Conservation (phyloP, 106 monocot genomes). For the Acanthochlamys bracteata region DNA sequence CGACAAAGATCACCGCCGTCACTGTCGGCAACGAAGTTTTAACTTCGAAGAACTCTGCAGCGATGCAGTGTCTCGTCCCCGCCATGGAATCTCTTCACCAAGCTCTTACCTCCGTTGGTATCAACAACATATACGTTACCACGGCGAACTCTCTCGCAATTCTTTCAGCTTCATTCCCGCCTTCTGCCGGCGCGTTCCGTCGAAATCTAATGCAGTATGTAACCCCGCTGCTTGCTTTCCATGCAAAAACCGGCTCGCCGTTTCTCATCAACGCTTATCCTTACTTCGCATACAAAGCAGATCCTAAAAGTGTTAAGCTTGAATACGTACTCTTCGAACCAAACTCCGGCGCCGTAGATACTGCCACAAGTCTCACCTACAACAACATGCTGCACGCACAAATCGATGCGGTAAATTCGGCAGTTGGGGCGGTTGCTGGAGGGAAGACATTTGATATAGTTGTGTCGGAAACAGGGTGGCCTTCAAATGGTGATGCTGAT, state of each 20-base stretch:
- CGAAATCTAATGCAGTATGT: background rate
- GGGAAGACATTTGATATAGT: background rate
- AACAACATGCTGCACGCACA: conserved; percentile 13
- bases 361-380: background rate
- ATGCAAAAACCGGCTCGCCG: background rate
- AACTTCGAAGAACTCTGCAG: conserved; percentile 10
- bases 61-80: conserved; percentile 15
- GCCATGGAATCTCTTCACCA: conserved; percentile 11
- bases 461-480: conserved; percentile 13
- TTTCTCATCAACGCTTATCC: conserved; percentile 13
- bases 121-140: background rate
- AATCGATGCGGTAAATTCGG: conserved; percentile 7
- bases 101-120: background rate
- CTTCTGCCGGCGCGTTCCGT: conserved; percentile 4
- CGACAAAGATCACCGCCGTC: conserved; percentile 14
- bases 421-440: background rate
- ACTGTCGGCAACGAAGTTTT: conserved; percentile 30
- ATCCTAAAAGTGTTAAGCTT: background rate
- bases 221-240: conserved; percentile 4
- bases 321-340: conserved; percentile 11
- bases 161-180: background rate
- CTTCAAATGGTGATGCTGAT: conserved; percentile 1
- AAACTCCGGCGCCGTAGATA: conserved; percentile 1
- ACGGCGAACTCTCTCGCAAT: conserved; percentile 7
- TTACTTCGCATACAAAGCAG: conserved; percentile 11